Conservation (phyloP, 2,329 filamentous ascomycete species). For the Penicillium brevicompactum region DNA sequence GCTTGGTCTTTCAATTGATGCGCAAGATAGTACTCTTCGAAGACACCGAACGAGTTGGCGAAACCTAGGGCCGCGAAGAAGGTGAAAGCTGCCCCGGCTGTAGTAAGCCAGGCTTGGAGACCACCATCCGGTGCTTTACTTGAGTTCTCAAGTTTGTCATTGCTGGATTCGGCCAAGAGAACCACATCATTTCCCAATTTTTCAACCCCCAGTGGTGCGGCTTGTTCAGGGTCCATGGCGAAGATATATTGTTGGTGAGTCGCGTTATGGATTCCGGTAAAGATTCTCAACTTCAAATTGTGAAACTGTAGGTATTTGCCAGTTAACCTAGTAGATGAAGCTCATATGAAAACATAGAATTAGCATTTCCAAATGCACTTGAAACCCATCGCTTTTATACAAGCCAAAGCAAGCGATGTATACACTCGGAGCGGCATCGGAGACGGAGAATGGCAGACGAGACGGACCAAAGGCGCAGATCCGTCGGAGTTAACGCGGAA, state of each 20-base stretch:
- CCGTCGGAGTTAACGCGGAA: conserved; percentile 3
- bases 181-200: not conserved
- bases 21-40: conserved; percentile 60
- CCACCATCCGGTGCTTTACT: conserved; percentile 37
- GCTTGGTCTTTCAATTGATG: conserved; percentile 26
- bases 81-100: conserved; percentile 23
- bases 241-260: not conserved
- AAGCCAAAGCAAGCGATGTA: not conserved
- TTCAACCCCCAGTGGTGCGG: not conserved
- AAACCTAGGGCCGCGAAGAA: conserved; percentile 44
- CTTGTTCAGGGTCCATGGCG: not conserved
- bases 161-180: not conserved
- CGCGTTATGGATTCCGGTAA: too few relatives aligned
- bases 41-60: conserved; percentile 33
- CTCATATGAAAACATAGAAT: not conserved
- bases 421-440: not conserved
- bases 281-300: too few relatives aligned
- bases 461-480: conserved; percentile 28
- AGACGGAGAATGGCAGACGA: conserved; percentile 27
- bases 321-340: too few relatives aligned
- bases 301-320: too few relatives aligned
- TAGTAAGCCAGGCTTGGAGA: conserved; percentile 30
- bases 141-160: conserved; percentile 4
- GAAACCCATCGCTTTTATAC: not conserved
- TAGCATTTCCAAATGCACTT: not conserved